phyloP scores from a whole-genome alignment of 2,329 filamentous ascomycete species.

The Xylariaceae sp. region DNA sequence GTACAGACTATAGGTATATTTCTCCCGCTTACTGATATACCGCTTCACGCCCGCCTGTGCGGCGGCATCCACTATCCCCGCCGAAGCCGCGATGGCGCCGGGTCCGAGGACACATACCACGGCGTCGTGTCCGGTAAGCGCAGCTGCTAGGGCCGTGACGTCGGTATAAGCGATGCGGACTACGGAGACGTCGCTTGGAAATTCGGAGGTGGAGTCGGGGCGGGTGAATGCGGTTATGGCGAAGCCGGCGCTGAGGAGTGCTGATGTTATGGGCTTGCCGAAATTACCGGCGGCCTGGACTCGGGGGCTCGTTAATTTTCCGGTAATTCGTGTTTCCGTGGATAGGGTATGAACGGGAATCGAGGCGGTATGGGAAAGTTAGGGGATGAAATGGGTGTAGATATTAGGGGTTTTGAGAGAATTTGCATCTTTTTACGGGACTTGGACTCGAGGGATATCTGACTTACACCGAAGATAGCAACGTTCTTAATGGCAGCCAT shows the following conservation, averaged over 20 bases:
- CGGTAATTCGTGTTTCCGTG: neutral
- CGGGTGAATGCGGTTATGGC: constrained; percentile 28
- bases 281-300: constrained; percentile 30
- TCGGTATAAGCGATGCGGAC: constrained; percentile 23
- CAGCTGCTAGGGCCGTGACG: constrained; percentile 21
- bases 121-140: constrained; percentile 30
- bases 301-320: no score
- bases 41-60: constrained; percentile 31
- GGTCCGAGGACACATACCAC: constrained; percentile 29
- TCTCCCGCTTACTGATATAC: constrained; percentile 29
- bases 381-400: no score
- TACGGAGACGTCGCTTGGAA: constrained; percentile 22
- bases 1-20: no score
- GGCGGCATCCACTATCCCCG: constrained; percentile 31
- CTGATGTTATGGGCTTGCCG: constrained; percentile 27
- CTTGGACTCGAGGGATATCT: neutral
- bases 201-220: constrained; percentile 20
- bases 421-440: neutral
- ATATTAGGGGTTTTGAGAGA: no score
- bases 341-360: neutral
- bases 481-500: constrained; percentile 27
- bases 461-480: constrained; percentile 27
- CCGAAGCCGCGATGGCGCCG: constrained; percentile 19
- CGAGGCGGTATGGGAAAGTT: neutral
- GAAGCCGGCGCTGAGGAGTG: constrained; percentile 26